Base-by-base conservation (phyloP, 495 filamentous ascomycete genomes). In the Annulohypoxylon bovei region DNA sequence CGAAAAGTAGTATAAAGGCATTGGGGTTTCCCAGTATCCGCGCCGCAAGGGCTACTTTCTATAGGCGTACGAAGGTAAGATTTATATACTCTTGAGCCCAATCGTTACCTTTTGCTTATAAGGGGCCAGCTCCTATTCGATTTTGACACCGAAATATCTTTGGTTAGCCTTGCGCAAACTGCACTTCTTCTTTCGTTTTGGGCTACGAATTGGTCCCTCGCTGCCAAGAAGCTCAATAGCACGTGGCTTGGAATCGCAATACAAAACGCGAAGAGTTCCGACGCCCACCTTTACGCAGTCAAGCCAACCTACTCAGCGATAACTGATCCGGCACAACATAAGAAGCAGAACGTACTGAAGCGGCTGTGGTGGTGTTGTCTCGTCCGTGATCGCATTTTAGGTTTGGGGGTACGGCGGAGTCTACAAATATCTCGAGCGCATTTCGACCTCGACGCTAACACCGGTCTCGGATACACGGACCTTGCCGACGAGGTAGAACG, bases 301-400 rank as follows among this genome's bases (percentile, higher is more conserved):
- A 76, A 75, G 54, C 74, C 71, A 2, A 63, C 61, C 8, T 68
- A 71, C 53, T 76, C 75, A 7, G 47, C 65, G 18, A 14, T 72
- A 20, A 67, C 71, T 18, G 47, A 71, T 0, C 70, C 72, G 0
- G 57, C 79, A 16, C 81, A 78, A 50, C 50, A 73, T 25, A 76
- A 77, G 59, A 76, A 74, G 53, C 70, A 75, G 39, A 79, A 73
- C 30, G 64, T 47, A 18, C 53, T 79, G 9, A 85, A 84, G 64
- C 76, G 83, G 4, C 62, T 86, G 20, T 85, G 82, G 82, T 85
- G 84, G 83, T 82, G 81, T 16, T 83, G 83, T 42, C 68, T 85
- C 27, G 77, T 86, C 2, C 83, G 84, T 30, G 84, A 86, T 73
- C 80, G 83, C 35, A 83, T 82, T 33, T 53, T 86, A 8, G 78